These are phyloP conservation scores for Talaromyces stipitatus DNA, from an alignment of 495 filamentous ascomycete genomes.

Conservation along the genomic window DNA sequence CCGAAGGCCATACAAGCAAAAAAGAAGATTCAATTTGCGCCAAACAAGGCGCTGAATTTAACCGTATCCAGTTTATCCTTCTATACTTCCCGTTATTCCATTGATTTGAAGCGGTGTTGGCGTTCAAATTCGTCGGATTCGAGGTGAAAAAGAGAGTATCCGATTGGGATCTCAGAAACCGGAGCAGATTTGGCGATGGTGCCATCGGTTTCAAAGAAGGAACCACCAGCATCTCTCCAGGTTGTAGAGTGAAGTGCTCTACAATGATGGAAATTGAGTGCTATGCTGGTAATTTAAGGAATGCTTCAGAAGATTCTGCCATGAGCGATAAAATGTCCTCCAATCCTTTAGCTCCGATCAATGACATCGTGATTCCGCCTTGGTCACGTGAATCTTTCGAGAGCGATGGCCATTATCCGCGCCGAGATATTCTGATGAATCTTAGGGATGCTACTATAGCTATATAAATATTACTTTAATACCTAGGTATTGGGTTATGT, in stretches of 20 bases:
- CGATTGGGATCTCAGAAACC: constrained; percentile 54
- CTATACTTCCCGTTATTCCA: constrained; percentile 7
- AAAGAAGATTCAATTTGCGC: constrained; percentile 9
- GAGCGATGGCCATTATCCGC: no score
- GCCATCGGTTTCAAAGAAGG: constrained; percentile 29
- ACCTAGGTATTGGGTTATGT: no score
- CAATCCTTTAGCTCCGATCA: neutral
- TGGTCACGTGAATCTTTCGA: neutral
- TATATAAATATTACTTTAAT: no score
- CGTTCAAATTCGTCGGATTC: constrained; percentile 20
- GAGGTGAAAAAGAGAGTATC: constrained; percentile 44
- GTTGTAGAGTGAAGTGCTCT: neutral
- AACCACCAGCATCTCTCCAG: constrained; percentile 31
- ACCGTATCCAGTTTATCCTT: constrained; percentile 14
- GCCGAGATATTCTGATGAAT: no score
- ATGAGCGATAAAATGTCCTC: neutral
- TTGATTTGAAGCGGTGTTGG: neutral
- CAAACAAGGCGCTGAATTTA: constrained; percentile 9
- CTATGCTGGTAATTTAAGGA: neutral
- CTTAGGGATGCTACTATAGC: no score
- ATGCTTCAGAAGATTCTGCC: neutral
- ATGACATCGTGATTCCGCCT: neutral
- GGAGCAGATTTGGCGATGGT: constrained; percentile 53
- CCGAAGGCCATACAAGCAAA: constrained; percentile 6
- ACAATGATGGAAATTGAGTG: neutral